Evolutionary conservation across 139 green algal genomes (phyloP).

Genomic region (Chlamydomonas sphaeroides): DNA sequence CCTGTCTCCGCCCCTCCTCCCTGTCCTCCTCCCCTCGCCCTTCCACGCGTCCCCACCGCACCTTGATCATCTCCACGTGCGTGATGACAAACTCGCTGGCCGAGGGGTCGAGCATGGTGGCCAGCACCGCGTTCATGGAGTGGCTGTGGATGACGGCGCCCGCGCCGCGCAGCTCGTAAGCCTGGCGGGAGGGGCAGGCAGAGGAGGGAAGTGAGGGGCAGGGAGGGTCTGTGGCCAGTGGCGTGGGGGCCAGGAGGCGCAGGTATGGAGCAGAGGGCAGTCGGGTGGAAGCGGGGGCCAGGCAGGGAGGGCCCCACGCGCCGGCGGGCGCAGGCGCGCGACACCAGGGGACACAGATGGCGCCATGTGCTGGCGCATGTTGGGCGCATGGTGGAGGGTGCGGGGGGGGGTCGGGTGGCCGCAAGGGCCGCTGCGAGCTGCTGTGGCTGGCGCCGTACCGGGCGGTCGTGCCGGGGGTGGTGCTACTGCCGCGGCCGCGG

Average conservation of each 20-base stretch:
- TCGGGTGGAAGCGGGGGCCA: too few species aligned
- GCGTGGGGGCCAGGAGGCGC: too few species aligned
- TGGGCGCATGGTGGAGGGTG: too few species aligned
- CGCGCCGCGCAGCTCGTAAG: conserved; percentile 88
- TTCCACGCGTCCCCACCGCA: background rate
- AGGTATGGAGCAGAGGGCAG: background rate
- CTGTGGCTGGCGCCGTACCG: too few species aligned
- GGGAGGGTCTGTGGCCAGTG: background rate
- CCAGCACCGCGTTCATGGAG: conserved; percentile 87
- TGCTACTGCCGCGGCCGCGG: too few species aligned
- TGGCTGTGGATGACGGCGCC: conserved; percentile 95
- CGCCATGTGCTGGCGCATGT: too few species aligned
- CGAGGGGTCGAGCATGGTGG: conserved; percentile 85
- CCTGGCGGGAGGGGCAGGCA: conserved; percentile 57
- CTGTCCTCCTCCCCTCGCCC: background rate
- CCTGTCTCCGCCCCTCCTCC: background rate
- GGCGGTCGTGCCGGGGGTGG: too few species aligned
- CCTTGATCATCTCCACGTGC: conserved; percentile 98
- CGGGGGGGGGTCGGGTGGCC: too few species aligned
- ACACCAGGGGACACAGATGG: too few species aligned
- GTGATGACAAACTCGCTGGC: conserved; percentile 87
- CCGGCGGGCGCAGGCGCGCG: too few species aligned
- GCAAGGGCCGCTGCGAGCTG: too few species aligned
- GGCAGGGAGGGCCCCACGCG: too few species aligned
- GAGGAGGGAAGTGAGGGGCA: background rate